Conservation (phyloP, 257 asterid species). For the Gentiana macrophylla region DNA sequence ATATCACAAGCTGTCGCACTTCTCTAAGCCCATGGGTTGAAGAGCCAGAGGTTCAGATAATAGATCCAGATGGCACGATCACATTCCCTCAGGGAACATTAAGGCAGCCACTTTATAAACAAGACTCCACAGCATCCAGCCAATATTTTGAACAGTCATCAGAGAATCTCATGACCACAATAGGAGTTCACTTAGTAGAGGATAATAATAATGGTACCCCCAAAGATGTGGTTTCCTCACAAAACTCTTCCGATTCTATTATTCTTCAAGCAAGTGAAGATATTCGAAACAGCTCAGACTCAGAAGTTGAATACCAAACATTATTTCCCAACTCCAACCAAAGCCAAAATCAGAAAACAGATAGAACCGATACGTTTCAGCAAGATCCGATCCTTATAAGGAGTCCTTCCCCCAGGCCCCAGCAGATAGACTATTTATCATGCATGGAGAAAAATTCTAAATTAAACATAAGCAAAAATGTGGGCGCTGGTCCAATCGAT, state of each 20-base stretch:
- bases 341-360: slow-evolving; percentile 17
- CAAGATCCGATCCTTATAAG: slow-evolving; percentile 21
- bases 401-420: slow-evolving; percentile 20
- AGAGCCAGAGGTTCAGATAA: slow-evolving; percentile 45
- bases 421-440: slow-evolving; percentile 24
- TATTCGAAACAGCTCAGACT: slow-evolving; percentile 32
- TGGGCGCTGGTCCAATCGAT: slow-evolving; percentile 19
- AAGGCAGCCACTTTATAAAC: slow-evolving; percentile 26
- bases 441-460: slow-evolving; percentile 15
- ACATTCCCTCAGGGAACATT: slow-evolving; percentile 25
- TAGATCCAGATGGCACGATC: slow-evolving; percentile 57
- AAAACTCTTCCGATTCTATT: slow-evolving; percentile 63
- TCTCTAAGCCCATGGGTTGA: slow-evolving; percentile 26
- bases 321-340: slow-evolving; percentile 30
- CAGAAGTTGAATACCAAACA: slow-evolving; percentile 54
- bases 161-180: slow-evolving; percentile 18
- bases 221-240: slow-evolving; percentile 69
- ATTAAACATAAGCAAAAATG: slow-evolving; percentile 11
- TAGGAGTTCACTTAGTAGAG: slow-evolving; percentile 16
- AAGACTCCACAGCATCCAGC: slow-evolving; percentile 32
- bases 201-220: slow-evolving; percentile 26
- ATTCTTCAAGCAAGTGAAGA: slow-evolving; percentile 48
- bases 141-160: slow-evolving; percentile 22
- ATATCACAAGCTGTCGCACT: slow-evolving; percentile 16
- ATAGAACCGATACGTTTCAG: slow-evolving; percentile 25